A percentile compares a stretch with the other conserved stretches of the same genome.
These are phyloP conservation scores for Rubroboletus pulcherrimus DNA, from an alignment of 768 basidiomycete species.

Conservation along the genomic window DNA sequence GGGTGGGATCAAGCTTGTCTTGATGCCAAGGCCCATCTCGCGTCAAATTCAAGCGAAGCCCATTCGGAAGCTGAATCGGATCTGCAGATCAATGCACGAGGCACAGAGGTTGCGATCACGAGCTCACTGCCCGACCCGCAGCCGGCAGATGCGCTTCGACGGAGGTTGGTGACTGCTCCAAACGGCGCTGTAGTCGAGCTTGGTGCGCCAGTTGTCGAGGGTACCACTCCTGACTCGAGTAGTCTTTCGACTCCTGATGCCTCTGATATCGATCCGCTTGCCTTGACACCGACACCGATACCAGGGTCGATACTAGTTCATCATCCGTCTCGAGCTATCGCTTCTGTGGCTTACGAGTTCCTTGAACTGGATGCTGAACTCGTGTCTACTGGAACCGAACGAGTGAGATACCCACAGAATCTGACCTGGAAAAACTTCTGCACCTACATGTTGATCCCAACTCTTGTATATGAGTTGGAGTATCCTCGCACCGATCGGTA, in stretches of 20 bases:
- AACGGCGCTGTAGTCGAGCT: conserved; percentile 2
- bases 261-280: conserved; percentile 7
- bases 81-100: conserved; percentile 39
- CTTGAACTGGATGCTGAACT: conserved; percentile 76
- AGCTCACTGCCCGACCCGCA: conserved; percentile 51
- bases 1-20: conserved; percentile 63
- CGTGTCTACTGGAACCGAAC: conserved; percentile 60
- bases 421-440: conserved; percentile 78
- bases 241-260: conserved; percentile 1
- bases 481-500: conserved; percentile 88
- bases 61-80: conserved; percentile 6
- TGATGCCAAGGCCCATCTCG: conserved; percentile 44
- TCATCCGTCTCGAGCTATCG: conserved; percentile 64
- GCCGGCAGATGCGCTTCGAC: conserved; percentile 51
- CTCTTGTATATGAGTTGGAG: conserved; percentile 93
- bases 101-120: conserved; percentile 42
- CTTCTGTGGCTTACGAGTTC: conserved; percentile 69
- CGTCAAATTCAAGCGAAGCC: conserved; percentile 22
- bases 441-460: conserved; percentile 84
- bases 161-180: conserved; percentile 46
- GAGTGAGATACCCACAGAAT: conserved; percentile 80
- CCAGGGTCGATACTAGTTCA: conserved; percentile 49
- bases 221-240: background rate
- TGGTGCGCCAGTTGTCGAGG: background rate
- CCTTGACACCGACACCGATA: conserved; percentile 13